phyloP scores from a whole-genome alignment of 257 asterid species.

The Handroanthus guayacan region DNA sequence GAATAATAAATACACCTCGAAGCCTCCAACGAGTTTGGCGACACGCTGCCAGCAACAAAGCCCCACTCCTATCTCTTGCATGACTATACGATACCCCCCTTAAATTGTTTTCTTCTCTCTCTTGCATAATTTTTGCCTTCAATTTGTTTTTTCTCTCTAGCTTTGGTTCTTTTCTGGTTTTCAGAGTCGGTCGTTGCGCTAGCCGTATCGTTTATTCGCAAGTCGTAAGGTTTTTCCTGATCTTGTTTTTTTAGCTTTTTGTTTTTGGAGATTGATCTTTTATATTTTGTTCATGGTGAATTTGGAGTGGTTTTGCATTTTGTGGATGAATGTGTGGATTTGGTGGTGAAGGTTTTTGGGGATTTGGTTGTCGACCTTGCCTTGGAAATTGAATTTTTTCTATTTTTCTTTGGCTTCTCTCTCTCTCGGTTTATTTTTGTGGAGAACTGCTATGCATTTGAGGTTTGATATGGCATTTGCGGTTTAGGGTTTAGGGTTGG shows the following conservation, averaged over 20 bases:
- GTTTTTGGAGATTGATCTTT: not conserved
- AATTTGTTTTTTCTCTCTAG: conserved; percentile 37
- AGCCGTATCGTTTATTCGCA: conserved; percentile 52
- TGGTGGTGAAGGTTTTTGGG: conserved; percentile 6
- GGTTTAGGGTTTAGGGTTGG: too few species aligned
- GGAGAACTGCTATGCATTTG: conserved; percentile 27
- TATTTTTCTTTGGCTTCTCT: too few species aligned
- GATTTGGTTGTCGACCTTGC: conserved; percentile 2
- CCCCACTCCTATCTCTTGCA: conserved; percentile 48
- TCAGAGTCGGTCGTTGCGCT: conserved; percentile 30
- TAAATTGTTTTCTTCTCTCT: conserved; percentile 39
- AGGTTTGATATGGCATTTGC: conserved; percentile 5
- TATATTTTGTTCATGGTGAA: not conserved
- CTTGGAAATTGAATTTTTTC: not conserved
- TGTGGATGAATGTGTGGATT: conserved; percentile 24
- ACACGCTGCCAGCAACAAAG: conserved; percentile 94
- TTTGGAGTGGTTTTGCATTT: conserved; percentile 16
- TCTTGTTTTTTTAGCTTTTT: conserved; percentile 30
- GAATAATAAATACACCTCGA: conserved; percentile 9
- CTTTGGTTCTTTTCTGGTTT: conserved; percentile 42
- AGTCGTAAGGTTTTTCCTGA: conserved; percentile 48
- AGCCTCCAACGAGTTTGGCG: conserved; percentile 44
- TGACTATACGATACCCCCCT: conserved; percentile 47
- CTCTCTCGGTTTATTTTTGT: not conserved
- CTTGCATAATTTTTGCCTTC: conserved; percentile 12